Base-by-base conservation (phyloP, 2,329 filamentous ascomycete species). In the Nemania abortiva region DNA sequence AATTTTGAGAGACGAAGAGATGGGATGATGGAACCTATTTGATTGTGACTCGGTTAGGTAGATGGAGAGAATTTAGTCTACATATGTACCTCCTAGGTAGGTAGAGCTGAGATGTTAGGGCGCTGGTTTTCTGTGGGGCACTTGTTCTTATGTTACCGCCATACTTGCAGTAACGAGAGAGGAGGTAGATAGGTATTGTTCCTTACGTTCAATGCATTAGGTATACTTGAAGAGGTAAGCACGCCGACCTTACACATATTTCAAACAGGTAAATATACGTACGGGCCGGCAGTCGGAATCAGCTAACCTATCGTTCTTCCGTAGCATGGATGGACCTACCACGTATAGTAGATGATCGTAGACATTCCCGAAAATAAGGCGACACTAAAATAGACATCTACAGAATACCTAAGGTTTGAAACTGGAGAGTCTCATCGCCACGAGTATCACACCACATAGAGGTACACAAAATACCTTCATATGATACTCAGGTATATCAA, bases 341-440 rank as follows among this genome's bases (percentile, higher is more conserved):
- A 27, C 24, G 24, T 5, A 27, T 5, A 27, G 24, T 27, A 42
- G 39, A 42, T 42, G 5, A 42, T 37, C 11, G 34, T 37, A 18
- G 15, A 11, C 39, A 42, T 18, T 59, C 42, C 55, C 42, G 49
- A 59, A 59, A 59, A 59, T 59, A 59, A 39, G 37, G 2, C 24
- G 24, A 57, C 15, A 29, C 37, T 31, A 37, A 37, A 37, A 9
- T 37, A 7, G 34, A 24, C 15, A 15, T 13, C 27, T 45, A 45
- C 13, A 13, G 37, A 45, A 39, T 18, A 42, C 15, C 39, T 18
- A 5, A 2, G 6, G 39, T 42, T 15, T 15, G 13, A 15, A 42
- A 42, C 13, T 11, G 39, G 39, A 37, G 7, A 37, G 7, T 37
- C 11, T 7, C 7, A 37, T 3, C 7, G 11, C 34, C 11, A 11